These are phyloP conservation scores for Oehlia diaphana DNA, from an alignment of 192 early-diverging fungal genomes.

Conservation along the genomic window DNA sequence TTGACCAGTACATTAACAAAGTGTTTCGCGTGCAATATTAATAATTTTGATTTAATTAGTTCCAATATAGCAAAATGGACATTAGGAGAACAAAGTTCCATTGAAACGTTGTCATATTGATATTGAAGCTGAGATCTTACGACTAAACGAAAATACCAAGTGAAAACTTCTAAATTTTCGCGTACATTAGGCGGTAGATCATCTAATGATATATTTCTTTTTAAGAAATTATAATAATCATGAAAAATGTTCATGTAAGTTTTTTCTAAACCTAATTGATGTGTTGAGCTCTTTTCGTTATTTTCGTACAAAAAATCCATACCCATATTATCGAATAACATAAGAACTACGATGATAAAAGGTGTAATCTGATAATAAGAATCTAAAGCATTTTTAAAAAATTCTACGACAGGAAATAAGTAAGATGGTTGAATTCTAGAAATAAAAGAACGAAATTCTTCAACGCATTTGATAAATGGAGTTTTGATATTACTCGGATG, in stretches of 20 bases:
- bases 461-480: not conserved
- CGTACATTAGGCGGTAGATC: not conserved
- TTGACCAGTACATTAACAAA: constrained; percentile 47
- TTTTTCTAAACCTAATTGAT: not conserved
- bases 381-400: constrained; percentile 10
- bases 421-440: not conserved
- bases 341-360: constrained; percentile 23
- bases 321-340: constrained; percentile 24
- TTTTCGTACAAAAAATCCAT: constrained; percentile 19
- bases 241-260: constrained; percentile 30
- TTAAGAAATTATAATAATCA: constrained; percentile 17
- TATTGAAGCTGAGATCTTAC: not conserved
- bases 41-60: constrained; percentile 22
- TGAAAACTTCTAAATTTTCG: constrained; percentile 15
- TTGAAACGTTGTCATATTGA: not conserved
- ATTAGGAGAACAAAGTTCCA: not conserved
- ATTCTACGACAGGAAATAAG: not conserved
- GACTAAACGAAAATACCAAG: constrained; percentile 17
- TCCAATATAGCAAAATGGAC: constrained; percentile 9
- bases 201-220: not conserved
- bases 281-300: not conserved
- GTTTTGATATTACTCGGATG: not conserved
- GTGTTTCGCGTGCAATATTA: constrained; percentile 48
- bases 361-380: constrained; percentile 25
- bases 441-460: constrained; percentile 5